Base-by-base conservation (phyloP, 352 stramenopile genomes). In the Globisporangium mamillatum region DNA sequence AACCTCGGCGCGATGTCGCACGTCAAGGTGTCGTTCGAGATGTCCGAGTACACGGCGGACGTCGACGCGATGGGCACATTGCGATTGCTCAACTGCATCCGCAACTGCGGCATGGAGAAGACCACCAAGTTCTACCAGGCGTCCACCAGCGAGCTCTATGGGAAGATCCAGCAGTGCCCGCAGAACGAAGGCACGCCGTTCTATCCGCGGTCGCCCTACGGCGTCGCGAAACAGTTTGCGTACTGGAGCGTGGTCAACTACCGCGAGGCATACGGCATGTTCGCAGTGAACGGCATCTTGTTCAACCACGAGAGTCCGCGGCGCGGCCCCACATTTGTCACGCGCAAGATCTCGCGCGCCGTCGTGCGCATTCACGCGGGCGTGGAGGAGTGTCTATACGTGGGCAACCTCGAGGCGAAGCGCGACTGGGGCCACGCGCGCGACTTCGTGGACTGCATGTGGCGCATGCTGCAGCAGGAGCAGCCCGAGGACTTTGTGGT, bases 201-300 rank as follows among this genome's bases (percentile, higher is more conserved):
- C 75, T 99, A 99, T 75, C 98, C 97, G 38, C 96, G 98, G 59
- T 99, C 97, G 48, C 98, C 98, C 5, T 99, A 99, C 69, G 97
- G 96, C 36, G 85, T 98, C 38, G 96, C 97, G 38, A 99, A 99
- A 84, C 97, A 99, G 80, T 99, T 99, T 78, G 97, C 97, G 0
- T 99, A 95, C 75, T 99, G 98, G 98, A 99, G 98, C 69, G 81
- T 99, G 9, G 90, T 99, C 50, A 99, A 99, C 84, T 99, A 99
- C 76, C 91, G 98, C 63, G 98, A 99, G 77, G 97, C 97, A 12
- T 99, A 98, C 77, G 80, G 80, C 57, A 96, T 97, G 86, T 96
- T 89, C 69, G 85, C 97, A 14, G 96, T 95, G 53, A 99, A 99
- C 68, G 98, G 98, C 60, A 99, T 99, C 73, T 76, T 99, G 22